A percentile compares a stretch with the other conserved stretches of the same genome.
Conservation (phyloP, 108 stramenopile genomes). For the Seminavis robusta region DNA sequence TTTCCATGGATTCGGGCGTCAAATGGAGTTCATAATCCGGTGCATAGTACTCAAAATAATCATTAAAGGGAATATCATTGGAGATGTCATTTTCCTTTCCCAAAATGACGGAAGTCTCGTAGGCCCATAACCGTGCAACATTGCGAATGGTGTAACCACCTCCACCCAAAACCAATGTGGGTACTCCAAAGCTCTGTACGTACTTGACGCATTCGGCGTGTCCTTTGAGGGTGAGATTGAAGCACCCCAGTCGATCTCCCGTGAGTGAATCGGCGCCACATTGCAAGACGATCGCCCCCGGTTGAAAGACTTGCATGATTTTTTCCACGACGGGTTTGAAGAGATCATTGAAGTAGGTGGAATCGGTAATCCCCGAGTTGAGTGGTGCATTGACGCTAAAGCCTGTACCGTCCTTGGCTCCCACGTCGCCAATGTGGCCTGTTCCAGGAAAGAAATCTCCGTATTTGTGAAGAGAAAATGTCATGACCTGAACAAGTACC, state of each 20-base stretch:
- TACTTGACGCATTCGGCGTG: slow-evolving; percentile 90
- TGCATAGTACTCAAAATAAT: slow-evolving; percentile 99
- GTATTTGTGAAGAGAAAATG: slow-evolving; percentile 98
- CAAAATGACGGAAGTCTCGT: slow-evolving; percentile 90
- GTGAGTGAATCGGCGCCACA: slow-evolving; percentile 99
- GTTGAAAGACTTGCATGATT: slow-evolving; percentile 96
- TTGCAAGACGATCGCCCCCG: slow-evolving; percentile 97
- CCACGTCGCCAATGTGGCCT: slow-evolving; percentile 95
- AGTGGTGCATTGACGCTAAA: slow-evolving; percentile 97
- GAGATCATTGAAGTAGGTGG: slow-evolving; percentile 72
- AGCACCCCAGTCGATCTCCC: slow-evolving; percentile 98
- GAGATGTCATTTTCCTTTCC: slow-evolving; percentile 55
- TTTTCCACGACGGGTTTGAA: slow-evolving; percentile 96
- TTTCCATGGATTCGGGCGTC: slow-evolving; percentile 79
- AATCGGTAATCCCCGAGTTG: slow-evolving; percentile 95
- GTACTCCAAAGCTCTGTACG: slow-evolving; percentile 91
- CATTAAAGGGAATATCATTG: slow-evolving; percentile 98
- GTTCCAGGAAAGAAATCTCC: slow-evolving; percentile 99
- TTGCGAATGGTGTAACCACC: slow-evolving; percentile 99
- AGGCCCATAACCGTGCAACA: slow-evolving; percentile 96
- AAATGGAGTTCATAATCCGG: slow-evolving; percentile 98
- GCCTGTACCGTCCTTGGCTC: slow-evolving; percentile 93
- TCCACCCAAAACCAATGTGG: slow-evolving; percentile 95
- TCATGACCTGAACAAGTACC: too few species aligned
- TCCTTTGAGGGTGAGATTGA: slow-evolving; percentile 95